Conservation (phyloP, 371 early-diverging fungal species). For the Rhizopus stolonifer region DNA sequence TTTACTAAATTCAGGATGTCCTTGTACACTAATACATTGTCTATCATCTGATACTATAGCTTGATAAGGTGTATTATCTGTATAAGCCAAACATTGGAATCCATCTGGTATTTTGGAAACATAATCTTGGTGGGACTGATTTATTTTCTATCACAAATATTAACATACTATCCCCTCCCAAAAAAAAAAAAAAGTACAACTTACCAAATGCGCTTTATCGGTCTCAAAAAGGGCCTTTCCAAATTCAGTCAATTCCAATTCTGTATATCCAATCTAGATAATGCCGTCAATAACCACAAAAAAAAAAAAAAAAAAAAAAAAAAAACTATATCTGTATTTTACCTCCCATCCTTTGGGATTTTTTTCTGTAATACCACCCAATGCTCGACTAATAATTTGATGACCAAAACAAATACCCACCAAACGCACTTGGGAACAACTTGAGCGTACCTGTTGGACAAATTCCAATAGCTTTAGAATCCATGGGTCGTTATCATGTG, state of each 20-base stretch:
- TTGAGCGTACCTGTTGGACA: slow-evolving; percentile 16
- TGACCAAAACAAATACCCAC: slow-evolving; percentile 79
- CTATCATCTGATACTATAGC: slow-evolving; percentile 53
- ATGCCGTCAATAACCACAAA: neutral
- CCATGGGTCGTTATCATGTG: slow-evolving; percentile 59
- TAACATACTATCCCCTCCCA: too few relatives aligned
- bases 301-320: neutral
- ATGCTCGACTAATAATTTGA: slow-evolving; percentile 68
- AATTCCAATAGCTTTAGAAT: slow-evolving; percentile 52
- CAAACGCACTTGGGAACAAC: slow-evolving; percentile 17
- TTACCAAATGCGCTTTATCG: slow-evolving; percentile 23
- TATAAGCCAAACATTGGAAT: slow-evolving; percentile 50
- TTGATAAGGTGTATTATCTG: slow-evolving; percentile 44
- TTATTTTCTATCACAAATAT: slow-evolving; percentile 51
- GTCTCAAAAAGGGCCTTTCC: slow-evolving; percentile 43
- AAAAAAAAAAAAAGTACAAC: neutral
- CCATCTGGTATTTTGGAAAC: slow-evolving; percentile 54
- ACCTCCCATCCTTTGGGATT: slow-evolving; percentile 71
- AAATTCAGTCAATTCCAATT: slow-evolving; percentile 32
- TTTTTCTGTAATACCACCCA: slow-evolving; percentile 54
- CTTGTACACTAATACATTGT: slow-evolving; percentile 72
- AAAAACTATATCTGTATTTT: slow-evolving; percentile 1
- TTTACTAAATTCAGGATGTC: slow-evolving; percentile 74
- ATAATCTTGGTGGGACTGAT: slow-evolving; percentile 74
- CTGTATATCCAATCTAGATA: slow-evolving; percentile 42